These are phyloP conservation scores for Salicornia ramosissima DNA, from an alignment of 148 eudicot genomes.

Conservation along the genomic window DNA sequence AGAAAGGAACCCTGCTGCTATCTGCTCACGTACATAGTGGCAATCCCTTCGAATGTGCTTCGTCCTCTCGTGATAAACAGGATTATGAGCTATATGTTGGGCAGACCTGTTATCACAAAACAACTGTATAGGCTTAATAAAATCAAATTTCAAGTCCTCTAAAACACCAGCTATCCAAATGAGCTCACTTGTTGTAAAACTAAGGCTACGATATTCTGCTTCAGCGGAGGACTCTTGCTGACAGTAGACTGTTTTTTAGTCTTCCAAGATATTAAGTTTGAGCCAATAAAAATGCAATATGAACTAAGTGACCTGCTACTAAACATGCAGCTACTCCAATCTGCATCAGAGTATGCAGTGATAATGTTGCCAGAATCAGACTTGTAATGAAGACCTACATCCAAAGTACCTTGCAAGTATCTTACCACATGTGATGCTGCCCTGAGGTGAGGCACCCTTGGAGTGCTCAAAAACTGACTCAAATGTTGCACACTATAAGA, in stretches of 20 bases:
- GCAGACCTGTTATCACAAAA: not conserved
- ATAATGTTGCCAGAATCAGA: no score
- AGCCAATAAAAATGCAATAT: no score
- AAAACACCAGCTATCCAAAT: no score
- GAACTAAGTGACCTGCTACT: not conserved
- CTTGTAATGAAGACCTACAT: no score
- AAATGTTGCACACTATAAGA: not conserved
- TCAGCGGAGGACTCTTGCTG: not conserved
- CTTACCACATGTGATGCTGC: not conserved
- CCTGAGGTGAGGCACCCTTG: not conserved
- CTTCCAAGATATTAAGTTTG: not conserved
- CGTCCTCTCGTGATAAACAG: not conserved
- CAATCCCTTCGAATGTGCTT: not conserved
- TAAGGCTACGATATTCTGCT: not conserved
- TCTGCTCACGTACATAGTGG: not conserved
- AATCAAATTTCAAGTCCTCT: no score
- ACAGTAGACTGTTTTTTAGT: not conserved
- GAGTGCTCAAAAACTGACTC: not conserved
- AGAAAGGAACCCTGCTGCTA: not conserved
- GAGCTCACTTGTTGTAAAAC: no score
- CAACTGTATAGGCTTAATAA: no score
- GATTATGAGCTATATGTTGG: not conserved
- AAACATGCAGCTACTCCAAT: not conserved
- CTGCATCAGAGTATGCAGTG: not conserved
- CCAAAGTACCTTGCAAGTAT: not conserved